Evolutionary conservation across 1,284 basidiomycete species (phyloP), one percentile per base, ranked within the genome.

Genomic region (Coniferiporia sulphurascens): DNA sequence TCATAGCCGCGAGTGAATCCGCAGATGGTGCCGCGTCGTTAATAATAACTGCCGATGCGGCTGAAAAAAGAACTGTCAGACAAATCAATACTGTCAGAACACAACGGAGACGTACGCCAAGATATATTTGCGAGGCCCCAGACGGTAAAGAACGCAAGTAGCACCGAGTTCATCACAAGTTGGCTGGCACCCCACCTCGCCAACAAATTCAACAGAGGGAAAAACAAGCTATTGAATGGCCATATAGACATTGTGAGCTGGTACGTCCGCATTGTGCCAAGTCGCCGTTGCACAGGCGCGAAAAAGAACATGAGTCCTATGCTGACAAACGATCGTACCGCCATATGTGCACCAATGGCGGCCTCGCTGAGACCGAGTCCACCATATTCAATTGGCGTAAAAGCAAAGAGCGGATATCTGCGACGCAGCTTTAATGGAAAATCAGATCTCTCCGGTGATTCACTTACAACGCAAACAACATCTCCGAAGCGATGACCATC

Each of bases 401-500:
- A 67, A 17, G 64, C 65, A 49, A 67, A 68, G 19, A 68, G 57
- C n/a, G 67, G 64, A 55, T 63, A 66, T 54, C 65, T 64, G 27
- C 34, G 22, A 54, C 45, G 21, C 3, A 15, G 9, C 56, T 6
- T 35, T 12, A 46, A 48, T 21, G 19, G 5, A 34, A 21, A 15
- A 35, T 9, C 15, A 48, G 19, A 21, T 34, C 7, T 41, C 22
- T 17, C 5, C 2, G 36, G 27, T 9, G n/a, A 21, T 3, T 19
- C 27, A 51, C 59, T 52, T 17, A 62, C 63, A 64, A 34, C 2
- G 59, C 61, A 46, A 65, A 63, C n/a, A 65, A 36, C 48, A 57
- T 59, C 38, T 65, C 64, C 6, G 64, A 63, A 7, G 55, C 35
- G 9, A 64, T 43, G 13, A 59, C 58, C 62, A 65, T 64, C 15